Evolutionary conservation across 257 asterid species (phyloP).

Genomic region (Plantago elongata): DNA sequence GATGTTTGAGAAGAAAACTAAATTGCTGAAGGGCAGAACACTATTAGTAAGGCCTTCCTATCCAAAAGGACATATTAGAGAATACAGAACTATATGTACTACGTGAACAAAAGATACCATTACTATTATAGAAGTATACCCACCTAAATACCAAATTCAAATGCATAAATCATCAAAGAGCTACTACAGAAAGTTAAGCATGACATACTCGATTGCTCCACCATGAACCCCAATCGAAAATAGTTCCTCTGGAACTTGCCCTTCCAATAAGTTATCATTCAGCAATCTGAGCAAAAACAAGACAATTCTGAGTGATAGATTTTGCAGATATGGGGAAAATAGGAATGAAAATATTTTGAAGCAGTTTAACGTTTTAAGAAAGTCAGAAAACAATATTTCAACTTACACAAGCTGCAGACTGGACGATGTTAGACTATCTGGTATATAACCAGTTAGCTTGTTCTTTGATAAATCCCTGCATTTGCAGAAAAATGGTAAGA

Average conservation of each 20-base stretch:
- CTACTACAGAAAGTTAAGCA: neutral
- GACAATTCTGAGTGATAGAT: neutral
- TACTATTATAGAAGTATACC: too few species aligned
- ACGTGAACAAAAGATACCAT: too few species aligned
- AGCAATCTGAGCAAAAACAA: slow-evolving; percentile 39
- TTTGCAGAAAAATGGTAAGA: slow-evolving; percentile 12
- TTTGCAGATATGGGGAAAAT: too few species aligned
- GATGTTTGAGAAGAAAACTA: neutral
- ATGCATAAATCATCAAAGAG: neutral
- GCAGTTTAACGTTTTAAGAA: too few species aligned
- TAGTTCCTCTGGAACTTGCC: slow-evolving; percentile 82
- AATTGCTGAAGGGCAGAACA: neutral
- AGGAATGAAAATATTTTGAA: too few species aligned
- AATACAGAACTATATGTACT: too few species aligned
- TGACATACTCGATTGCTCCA: slow-evolving; percentile 88
- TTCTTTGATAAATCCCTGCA: slow-evolving; percentile 89
- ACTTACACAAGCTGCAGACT: slow-evolving; percentile 85
- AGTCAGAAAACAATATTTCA: neutral
- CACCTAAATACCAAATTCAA: too few species aligned
- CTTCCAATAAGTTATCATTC: slow-evolving; percentile 71
- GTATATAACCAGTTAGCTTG: slow-evolving; percentile 71
- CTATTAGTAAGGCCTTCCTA: too few species aligned
- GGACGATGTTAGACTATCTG: slow-evolving; percentile 70
- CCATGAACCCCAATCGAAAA: slow-evolving; percentile 92
- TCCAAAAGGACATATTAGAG: too few species aligned